A percentile compares a stretch with the other conserved stretches of the same genome.
Evolutionary conservation across 768 basidiomycete genomes (phyloP).

Genomic region (Suillus americanus): DNA sequence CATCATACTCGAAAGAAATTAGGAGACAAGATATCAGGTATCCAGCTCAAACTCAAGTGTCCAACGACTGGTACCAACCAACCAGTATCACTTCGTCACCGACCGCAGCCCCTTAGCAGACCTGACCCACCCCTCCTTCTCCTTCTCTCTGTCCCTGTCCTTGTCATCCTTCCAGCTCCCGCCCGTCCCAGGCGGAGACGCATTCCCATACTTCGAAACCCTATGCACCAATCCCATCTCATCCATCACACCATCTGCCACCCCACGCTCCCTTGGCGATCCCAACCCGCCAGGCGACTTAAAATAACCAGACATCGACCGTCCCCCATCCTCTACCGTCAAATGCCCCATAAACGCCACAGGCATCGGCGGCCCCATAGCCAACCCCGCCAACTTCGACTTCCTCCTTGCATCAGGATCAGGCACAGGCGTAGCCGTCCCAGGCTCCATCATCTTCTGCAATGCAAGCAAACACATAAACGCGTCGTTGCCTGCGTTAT

Average conservation of each 20-base stretch:
- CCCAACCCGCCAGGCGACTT: slow-evolving; percentile 6
- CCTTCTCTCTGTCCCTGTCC: background rate
- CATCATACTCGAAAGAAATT: background rate
- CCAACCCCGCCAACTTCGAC: slow-evolving; percentile 14
- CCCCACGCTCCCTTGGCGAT: slow-evolving; percentile 4
- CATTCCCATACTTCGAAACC: slow-evolving; percentile 16
- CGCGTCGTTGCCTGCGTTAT: slow-evolving; percentile 84
- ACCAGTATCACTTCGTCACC: slow-evolving; percentile 1
- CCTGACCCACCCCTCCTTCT: slow-evolving; percentile 3
- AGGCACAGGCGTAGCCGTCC: slow-evolving; percentile 36
- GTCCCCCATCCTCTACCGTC: background rate
- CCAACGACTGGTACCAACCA: background rate
- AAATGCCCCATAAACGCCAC: background rate
- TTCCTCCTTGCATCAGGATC: slow-evolving; percentile 10
- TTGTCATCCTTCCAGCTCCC: slow-evolving; percentile 1
- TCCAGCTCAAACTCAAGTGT: background rate
- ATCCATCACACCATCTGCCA: slow-evolving; percentile 23
- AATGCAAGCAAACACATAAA: slow-evolving; percentile 66
- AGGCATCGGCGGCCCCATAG: slow-evolving; percentile 10
- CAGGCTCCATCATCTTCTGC: slow-evolving; percentile 66
- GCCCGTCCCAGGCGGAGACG: background rate
- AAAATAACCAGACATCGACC: slow-evolving; percentile 7
- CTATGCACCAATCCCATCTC: slow-evolving; percentile 42
- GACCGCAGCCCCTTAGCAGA: slow-evolving; percentile 1
- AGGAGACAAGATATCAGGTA: background rate